phyloP scores from a whole-genome alignment of 2,329 filamentous ascomycete genomes.

The Arthrinium phaeospermum region DNA sequence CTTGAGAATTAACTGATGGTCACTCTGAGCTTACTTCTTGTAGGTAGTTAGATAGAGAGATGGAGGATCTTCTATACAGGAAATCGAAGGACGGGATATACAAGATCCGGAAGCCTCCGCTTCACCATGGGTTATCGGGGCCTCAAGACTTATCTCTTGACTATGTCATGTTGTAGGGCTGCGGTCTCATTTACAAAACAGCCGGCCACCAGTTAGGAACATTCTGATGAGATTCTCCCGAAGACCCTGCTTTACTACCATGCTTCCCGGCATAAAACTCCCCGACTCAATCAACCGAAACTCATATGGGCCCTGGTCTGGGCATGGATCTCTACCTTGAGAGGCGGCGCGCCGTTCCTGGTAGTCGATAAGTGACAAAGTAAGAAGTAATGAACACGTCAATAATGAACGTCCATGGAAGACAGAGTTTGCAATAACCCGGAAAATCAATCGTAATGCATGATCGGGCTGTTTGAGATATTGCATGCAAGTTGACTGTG shows the following conservation, averaged over 20 bases:
- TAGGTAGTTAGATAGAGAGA: too few species aligned
- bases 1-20: too few species aligned
- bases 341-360: background rate
- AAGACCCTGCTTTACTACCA: background rate
- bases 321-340: background rate
- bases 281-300: background rate
- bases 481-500: background rate
- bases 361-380: background rate
- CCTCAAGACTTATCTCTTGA: background rate
- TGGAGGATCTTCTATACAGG: background rate
- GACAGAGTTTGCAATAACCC: background rate
- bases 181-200: background rate
- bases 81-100: background rate
- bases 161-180: too few species aligned
- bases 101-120: background rate
- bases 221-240: background rate
- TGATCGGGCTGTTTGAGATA: background rate
- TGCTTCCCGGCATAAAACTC: background rate
- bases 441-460: background rate
- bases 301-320: background rate
- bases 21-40: too few species aligned
- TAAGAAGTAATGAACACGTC: background rate
- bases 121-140: background rate
- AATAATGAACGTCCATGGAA: background rate
- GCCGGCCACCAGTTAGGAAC: too few species aligned